Evolutionary conservation across 176 grass and related monocot genomes (phyloP).

Genomic region (Coix lacrymajobi): DNA sequence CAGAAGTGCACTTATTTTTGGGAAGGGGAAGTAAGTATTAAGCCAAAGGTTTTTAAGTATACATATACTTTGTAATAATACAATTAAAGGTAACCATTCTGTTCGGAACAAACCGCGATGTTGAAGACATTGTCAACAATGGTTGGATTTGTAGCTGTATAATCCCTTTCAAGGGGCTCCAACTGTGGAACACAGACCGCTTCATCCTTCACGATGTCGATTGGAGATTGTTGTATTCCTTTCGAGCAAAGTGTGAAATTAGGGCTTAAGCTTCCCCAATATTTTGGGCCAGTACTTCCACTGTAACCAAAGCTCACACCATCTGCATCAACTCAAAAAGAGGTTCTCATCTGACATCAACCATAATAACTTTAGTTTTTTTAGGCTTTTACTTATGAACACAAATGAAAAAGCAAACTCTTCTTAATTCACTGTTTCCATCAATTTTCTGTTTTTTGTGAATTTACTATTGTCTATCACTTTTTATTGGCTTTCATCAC

Average conservation of each 20-base stretch:
- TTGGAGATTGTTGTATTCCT: constrained; percentile 65
- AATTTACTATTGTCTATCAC: neutral
- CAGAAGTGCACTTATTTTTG: neutral
- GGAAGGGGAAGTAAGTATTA: neutral
- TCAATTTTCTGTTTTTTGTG: neutral
- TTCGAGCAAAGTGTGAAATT: constrained; percentile 67
- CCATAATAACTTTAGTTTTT: neutral
- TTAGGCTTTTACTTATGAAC: neutral
- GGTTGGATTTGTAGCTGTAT: constrained; percentile 46
- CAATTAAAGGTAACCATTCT: neutral
- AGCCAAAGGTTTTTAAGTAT: neutral
- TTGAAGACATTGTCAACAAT: constrained; percentile 72
- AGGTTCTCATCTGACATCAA: neutral
- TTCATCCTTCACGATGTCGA: constrained; percentile 50
- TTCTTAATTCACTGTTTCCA: neutral
- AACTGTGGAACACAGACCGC: constrained; percentile 35
- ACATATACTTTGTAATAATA: neutral
- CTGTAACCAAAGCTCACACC: constrained; percentile 52
- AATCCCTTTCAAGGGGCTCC: constrained; percentile 57
- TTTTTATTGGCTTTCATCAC: neutral
- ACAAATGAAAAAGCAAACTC: neutral
- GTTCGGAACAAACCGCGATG: constrained; percentile 52
- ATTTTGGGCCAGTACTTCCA: constrained; percentile 50
- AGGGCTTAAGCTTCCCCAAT: constrained; percentile 61
- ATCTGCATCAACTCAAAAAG: constrained; percentile 11